These are phyloP conservation scores for Trichosporon ovoides DNA, from an alignment of 1,284 basidiomycete genomes.

Conservation along the genomic window DNA sequence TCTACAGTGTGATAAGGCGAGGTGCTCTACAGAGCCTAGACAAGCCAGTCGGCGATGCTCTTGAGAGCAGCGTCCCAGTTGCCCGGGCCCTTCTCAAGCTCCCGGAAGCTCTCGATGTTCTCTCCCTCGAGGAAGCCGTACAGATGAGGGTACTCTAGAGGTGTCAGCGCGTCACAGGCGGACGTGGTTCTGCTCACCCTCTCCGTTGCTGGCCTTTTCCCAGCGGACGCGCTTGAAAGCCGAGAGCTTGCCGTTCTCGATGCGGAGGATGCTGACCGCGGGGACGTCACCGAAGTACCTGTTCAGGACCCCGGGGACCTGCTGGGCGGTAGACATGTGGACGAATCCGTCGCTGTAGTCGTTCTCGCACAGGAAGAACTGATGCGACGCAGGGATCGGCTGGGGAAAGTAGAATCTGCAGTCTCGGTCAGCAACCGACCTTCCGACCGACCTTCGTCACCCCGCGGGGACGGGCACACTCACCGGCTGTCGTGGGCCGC, in stretches of 20 bases:
- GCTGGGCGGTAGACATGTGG: constrained; percentile 59
- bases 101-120: constrained; percentile 49
- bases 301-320: constrained; percentile 56
- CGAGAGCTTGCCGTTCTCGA: constrained; percentile 41
- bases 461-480: constrained; percentile 10
- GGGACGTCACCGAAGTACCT: constrained; percentile 54
- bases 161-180: neutral
- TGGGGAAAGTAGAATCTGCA: constrained; percentile 20
- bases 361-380: constrained; percentile 35
- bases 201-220: constrained; percentile 29
- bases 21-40: neutral
- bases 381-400: constrained; percentile 31
- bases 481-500: constrained; percentile 40
- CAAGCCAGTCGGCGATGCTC: constrained; percentile 14
- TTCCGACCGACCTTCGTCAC: neutral
- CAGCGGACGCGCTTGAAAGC: constrained; percentile 39
- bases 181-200: constrained; percentile 27
- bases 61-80: constrained; percentile 48
- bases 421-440: neutral
- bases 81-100: constrained; percentile 27
- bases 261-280: constrained; percentile 54
- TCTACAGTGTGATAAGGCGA: neutral
- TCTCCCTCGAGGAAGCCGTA: constrained; percentile 56
- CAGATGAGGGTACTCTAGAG: constrained; percentile 34
- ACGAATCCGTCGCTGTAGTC: constrained; percentile 54